These are phyloP conservation scores for Penicillium steckii DNA, from an alignment of 495 filamentous ascomycete genomes.

Conservation along the genomic window DNA sequence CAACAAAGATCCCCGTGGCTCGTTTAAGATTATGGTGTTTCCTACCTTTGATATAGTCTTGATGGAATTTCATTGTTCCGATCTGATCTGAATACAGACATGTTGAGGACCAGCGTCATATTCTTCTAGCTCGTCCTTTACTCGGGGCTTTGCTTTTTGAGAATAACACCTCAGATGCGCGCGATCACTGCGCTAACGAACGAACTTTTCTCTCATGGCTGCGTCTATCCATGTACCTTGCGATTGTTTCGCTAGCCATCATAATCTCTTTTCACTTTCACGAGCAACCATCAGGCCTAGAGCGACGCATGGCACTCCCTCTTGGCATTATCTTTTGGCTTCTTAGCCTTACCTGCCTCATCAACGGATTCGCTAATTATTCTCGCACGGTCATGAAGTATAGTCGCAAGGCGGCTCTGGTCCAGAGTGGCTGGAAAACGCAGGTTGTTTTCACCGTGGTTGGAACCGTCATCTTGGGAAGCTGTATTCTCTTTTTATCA, in stretches of 20 bases:
- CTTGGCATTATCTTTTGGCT: constrained; percentile 88
- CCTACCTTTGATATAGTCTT: no score
- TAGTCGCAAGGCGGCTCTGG: constrained; percentile 71
- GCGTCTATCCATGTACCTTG: constrained; percentile 85
- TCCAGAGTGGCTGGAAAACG: constrained; percentile 93
- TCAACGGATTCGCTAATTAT: constrained; percentile 81
- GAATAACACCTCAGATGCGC: constrained; percentile 82
- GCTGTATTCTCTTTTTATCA: constrained; percentile 68
- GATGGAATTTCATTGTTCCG: not conserved
- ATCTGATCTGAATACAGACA: constrained; percentile 21
- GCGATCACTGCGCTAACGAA: constrained; percentile 60
- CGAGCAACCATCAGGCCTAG: constrained; percentile 62
- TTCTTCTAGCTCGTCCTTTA: constrained; percentile 70
- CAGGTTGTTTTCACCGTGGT: constrained; percentile 75
- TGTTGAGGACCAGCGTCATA: constrained; percentile 33
- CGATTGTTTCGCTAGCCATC: constrained; percentile 85
- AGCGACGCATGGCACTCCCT: constrained; percentile 75
- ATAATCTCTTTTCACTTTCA: constrained; percentile 91
- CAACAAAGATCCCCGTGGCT: not conserved
- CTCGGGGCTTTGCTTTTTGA: constrained; percentile 83
- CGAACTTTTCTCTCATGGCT: constrained; percentile 91
- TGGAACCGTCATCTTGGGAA: constrained; percentile 74
- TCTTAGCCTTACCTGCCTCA: constrained; percentile 71
- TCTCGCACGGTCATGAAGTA: constrained; percentile 85
- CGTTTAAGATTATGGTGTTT: no score